A percentile compares a stretch with the other conserved stretches of the same genome.
These are phyloP conservation scores for Pleoardoris graminearum DNA, from an alignment of 2,329 filamentous ascomycete genomes.

Conservation along the genomic window DNA sequence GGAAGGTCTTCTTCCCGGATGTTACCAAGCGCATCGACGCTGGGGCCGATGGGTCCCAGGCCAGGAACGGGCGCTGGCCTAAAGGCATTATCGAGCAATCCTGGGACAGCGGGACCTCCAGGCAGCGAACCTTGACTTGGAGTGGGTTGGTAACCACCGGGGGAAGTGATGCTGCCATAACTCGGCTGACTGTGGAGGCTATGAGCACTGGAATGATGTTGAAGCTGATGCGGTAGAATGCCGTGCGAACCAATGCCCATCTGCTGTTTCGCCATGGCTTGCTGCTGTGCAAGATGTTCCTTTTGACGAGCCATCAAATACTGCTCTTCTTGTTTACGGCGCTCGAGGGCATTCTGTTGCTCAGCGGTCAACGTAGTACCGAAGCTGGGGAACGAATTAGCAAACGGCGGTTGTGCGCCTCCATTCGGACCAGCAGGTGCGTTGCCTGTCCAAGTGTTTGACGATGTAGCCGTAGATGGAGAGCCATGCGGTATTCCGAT, in stretches of 20 bases:
- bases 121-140: constrained; percentile 58
- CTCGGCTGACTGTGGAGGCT: constrained; percentile 97
- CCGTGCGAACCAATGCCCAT: constrained; percentile 54
- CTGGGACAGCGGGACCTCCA: constrained; percentile 53
- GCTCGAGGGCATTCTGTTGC: constrained; percentile 95
- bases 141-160: constrained; percentile 68
- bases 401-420: constrained; percentile 75
- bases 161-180: constrained; percentile 92
- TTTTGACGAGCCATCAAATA: constrained; percentile 95
- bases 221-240: constrained; percentile 66
- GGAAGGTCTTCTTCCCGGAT: constrained; percentile 72
- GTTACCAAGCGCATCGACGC: constrained; percentile 49
- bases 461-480: constrained; percentile 55
- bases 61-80: constrained; percentile 45
- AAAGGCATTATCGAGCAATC: constrained; percentile 70
- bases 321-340: constrained; percentile 97
- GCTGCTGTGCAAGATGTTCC: constrained; percentile 86
- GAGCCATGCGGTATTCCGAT: constrained; percentile 92
- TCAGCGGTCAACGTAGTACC: constrained; percentile 95
- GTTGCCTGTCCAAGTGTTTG: constrained; percentile 50
- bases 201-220: constrained; percentile 93
- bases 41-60: constrained; percentile 51
- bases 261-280: constrained; percentile 71
- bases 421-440: constrained; percentile 45
- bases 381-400: constrained; percentile 92